These are phyloP conservation scores for Tricholoma saponaceum DNA, from an alignment of 768 basidiomycete genomes.

Conservation along the genomic window DNA sequence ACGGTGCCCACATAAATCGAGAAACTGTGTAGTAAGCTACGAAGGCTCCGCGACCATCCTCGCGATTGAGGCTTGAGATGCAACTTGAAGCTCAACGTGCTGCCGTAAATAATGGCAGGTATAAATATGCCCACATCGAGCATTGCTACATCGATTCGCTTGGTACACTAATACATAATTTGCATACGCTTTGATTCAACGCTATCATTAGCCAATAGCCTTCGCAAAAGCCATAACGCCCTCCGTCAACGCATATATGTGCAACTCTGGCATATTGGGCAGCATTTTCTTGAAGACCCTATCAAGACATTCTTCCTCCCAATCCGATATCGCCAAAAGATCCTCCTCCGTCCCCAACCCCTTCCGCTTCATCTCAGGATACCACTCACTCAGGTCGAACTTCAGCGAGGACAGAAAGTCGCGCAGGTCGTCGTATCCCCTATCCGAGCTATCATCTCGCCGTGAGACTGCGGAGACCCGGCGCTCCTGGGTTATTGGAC, in stretches of 20 bases:
- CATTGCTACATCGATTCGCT: no score
- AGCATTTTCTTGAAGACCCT: not conserved
- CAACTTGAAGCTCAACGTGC: no score
- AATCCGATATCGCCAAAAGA: not conserved
- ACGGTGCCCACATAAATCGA: no score
- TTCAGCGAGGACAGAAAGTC: not conserved
- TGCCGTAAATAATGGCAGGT: no score
- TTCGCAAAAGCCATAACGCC: not conserved
- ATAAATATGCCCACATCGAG: no score
- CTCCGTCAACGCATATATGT: slow-evolving; percentile 1
- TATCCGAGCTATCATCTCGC: not conserved
- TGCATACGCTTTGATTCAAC: no score
- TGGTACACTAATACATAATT: no score
- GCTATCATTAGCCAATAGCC: not conserved
- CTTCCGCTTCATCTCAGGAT: not conserved
- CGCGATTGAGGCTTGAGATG: no score
- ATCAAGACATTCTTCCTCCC: not conserved
- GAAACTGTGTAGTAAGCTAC: no score
- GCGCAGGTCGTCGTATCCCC: not conserved
- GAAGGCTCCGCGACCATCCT: no score
- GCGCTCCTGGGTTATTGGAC: not conserved
- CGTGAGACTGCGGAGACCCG: not conserved
- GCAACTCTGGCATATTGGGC: slow-evolving; percentile 2
- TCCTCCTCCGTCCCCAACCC: not conserved
- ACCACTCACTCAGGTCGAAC: not conserved